phyloP scores from a whole-genome alignment of 2,329 filamentous ascomycete species.

The Cryphonectria naterciae region DNA sequence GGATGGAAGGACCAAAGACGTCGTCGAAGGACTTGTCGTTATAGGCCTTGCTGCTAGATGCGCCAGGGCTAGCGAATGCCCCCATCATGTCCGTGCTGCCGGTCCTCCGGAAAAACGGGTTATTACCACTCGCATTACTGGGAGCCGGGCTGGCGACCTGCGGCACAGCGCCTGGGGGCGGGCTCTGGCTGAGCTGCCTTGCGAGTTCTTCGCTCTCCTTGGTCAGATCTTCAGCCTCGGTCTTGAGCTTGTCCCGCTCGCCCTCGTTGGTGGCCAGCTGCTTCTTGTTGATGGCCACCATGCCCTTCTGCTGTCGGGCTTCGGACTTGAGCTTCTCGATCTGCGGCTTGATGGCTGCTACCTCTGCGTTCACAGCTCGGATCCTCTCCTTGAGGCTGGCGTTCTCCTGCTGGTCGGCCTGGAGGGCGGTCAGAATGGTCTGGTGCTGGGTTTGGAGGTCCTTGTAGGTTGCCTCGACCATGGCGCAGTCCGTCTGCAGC shows the following conservation, averaged over 20 bases:
- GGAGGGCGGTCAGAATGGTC: slow-evolving; percentile 72
- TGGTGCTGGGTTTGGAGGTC: slow-evolving; percentile 84
- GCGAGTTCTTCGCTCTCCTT: slow-evolving; percentile 64
- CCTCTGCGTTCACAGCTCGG: slow-evolving; percentile 77
- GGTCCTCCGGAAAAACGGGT: slow-evolving; percentile 87
- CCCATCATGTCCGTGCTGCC: slow-evolving; percentile 64
- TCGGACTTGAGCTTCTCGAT: slow-evolving; percentile 93
- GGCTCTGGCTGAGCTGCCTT: slow-evolving; percentile 56
- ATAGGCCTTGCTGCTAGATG: slow-evolving; percentile 43
- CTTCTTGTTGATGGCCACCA: slow-evolving; percentile 98
- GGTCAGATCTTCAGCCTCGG: slow-evolving; percentile 72
- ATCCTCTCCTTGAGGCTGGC: slow-evolving; percentile 84
- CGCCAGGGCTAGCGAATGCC: slow-evolving; percentile 54
- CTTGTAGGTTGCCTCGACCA: slow-evolving; percentile 78
- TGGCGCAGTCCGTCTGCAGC: slow-evolving; percentile 80
- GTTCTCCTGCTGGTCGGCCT: slow-evolving; percentile 90
- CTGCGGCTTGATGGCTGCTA: slow-evolving; percentile 82
- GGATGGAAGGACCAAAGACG: slow-evolving; percentile 76
- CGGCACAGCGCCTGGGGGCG: slow-evolving; percentile 47
- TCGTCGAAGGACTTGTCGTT: slow-evolving; percentile 79
- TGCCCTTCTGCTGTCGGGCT: slow-evolving; percentile 90
- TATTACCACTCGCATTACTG: slow-evolving; percentile 76
- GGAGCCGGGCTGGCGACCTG: slow-evolving; percentile 71
- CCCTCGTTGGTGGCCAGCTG: slow-evolving; percentile 87
- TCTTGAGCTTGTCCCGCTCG: slow-evolving; percentile 85